A percentile compares a stretch with the other conserved stretches of the same genome.
Evolutionary conservation across 768 basidiomycete species (phyloP).

Genomic region (Tephrocybe sp.): DNA sequence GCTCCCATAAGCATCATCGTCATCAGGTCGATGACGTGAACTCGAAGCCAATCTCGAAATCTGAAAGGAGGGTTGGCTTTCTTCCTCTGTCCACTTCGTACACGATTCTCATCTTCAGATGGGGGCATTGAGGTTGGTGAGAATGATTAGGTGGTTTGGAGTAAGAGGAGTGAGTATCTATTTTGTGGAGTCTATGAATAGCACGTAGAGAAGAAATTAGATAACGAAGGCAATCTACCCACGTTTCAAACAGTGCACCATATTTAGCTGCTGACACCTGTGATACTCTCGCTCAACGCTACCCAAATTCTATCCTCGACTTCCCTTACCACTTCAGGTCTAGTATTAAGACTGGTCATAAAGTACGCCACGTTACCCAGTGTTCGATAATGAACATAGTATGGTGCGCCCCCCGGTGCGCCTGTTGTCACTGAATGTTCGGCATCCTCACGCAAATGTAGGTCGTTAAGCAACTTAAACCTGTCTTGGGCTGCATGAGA

Average conservation of each 20-base stretch:
- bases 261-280: background rate
- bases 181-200: background rate
- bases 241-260: background rate
- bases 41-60: constrained; percentile 37
- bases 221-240: background rate
- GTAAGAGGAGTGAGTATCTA: background rate
- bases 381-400: constrained; percentile 81
- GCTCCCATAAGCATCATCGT: constrained; percentile 60
- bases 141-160: background rate
- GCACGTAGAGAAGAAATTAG: background rate
- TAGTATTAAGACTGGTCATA: constrained; percentile 84
- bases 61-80: constrained; percentile 22
- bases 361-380: constrained; percentile 92
- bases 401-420: constrained; percentile 52
- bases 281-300: constrained; percentile 15
- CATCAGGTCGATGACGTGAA: constrained; percentile 49
- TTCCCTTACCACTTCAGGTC: constrained; percentile 45
- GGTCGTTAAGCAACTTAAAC: constrained; percentile 47
- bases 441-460: constrained; percentile 17
- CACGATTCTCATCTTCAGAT: background rate
- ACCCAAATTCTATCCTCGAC: constrained; percentile 64
- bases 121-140: background rate
- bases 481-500: constrained; percentile 64
- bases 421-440: constrained; percentile 25
- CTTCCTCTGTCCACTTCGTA: background rate